Conservation (phyloP, 352 stramenopile genomes). For the Phytophthora tubulina region DNA sequence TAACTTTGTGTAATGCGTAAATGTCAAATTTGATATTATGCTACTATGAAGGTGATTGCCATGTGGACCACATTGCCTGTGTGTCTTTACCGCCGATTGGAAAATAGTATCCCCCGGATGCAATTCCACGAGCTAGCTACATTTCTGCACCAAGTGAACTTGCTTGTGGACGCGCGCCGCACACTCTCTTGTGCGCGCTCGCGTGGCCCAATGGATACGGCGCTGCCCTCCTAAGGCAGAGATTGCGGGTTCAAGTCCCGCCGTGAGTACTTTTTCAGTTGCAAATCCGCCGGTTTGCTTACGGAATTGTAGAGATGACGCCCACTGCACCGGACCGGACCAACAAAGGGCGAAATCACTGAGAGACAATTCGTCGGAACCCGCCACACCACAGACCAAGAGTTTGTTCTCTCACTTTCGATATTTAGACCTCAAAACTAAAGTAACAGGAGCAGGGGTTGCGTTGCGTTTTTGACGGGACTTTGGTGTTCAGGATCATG, state of each 20-base stretch:
- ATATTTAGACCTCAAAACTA: too few species aligned
- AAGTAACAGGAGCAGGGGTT: too few species aligned
- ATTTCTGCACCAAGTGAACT: constrained; percentile 22
- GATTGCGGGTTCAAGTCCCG: constrained; percentile 83
- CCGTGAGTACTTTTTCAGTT: constrained; percentile 59
- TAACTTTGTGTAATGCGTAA: not conserved
- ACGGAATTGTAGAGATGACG: not conserved
- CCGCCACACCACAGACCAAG: too few species aligned
- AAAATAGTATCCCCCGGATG: constrained; percentile 24
- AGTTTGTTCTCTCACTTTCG: too few species aligned
- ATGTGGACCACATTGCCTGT: too few species aligned
- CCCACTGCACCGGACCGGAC: not conserved
- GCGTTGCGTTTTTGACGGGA: too few species aligned
- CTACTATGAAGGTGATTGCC: not conserved
- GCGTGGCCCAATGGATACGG: constrained; percentile 81
- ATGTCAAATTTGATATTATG: not conserved
- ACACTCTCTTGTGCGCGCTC: constrained; percentile 34
- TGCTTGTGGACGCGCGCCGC: constrained; percentile 11
- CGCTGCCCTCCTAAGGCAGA: constrained; percentile 80
- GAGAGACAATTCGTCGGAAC: too few species aligned
- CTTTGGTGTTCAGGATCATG: too few species aligned
- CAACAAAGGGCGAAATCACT: not conserved
- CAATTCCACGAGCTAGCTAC: constrained; percentile 20
- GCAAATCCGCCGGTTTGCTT: constrained; percentile 11
- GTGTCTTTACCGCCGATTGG: constrained; percentile 9